Conservation (phyloP, 805 yeast species). For the Myxozyma neotropica region DNA sequence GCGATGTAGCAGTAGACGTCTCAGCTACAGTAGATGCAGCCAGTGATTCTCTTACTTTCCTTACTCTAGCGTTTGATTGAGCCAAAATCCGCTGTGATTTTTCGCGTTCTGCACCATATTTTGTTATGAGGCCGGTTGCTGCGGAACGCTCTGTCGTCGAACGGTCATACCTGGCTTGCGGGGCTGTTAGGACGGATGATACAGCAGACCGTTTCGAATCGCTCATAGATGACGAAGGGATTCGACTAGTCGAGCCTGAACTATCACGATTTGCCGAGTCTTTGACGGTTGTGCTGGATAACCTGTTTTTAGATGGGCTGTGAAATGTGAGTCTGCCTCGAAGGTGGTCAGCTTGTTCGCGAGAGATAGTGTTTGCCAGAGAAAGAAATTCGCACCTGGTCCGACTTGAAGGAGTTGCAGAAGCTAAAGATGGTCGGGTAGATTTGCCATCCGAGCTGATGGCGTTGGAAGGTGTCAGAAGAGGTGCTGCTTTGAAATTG, state of each 20-base stretch:
- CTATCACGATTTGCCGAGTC: no score
- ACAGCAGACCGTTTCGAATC: no score
- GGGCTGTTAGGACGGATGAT: no score
- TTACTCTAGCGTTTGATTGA: conserved; percentile 19
- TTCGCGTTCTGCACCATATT: conserved; percentile 7
- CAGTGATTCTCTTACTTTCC: conserved; percentile 19
- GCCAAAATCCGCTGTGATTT: conserved; percentile 11
- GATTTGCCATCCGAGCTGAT: neutral
- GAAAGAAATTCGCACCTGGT: no score
- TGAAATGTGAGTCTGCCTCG: no score
- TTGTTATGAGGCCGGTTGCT: neutral
- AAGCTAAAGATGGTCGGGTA: neutral
- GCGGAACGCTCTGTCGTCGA: neutral
- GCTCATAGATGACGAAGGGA: no score
- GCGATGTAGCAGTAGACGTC: neutral
- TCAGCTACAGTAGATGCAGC: conserved; percentile 6
- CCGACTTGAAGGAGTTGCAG: neutral
- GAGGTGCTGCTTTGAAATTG: neutral
- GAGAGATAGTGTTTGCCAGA: no score
- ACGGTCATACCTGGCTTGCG: no score
- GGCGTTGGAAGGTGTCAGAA: neutral
- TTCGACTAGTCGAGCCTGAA: no score
- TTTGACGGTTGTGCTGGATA: no score
- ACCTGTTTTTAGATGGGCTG: no score
- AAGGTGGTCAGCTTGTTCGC: no score